Evolutionary conservation across 2,329 filamentous ascomycete genomes (phyloP).

Genomic region (Scedosporium aurantiacum): DNA sequence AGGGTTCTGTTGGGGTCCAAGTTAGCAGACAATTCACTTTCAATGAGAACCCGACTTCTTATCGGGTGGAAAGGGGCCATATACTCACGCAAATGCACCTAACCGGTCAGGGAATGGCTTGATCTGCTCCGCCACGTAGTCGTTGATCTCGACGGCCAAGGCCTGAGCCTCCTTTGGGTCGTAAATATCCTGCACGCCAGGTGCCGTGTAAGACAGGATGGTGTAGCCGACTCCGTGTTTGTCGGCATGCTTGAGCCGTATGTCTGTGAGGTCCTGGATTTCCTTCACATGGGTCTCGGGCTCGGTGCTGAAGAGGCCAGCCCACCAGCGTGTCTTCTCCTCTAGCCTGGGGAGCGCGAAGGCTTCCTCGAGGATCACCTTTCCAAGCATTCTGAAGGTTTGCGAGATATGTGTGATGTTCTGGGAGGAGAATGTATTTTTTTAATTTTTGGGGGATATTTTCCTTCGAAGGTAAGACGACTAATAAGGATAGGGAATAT

Average conservation of each 20-base stretch:
- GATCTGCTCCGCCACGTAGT: slow-evolving; percentile 27
- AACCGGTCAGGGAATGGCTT: slow-evolving; percentile 27
- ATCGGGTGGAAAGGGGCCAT: no score
- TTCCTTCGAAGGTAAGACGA: no score
- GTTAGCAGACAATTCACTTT: no score
- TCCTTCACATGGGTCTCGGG: slow-evolving; percentile 46
- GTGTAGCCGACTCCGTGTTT: slow-evolving; percentile 36
- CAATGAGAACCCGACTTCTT: no score
- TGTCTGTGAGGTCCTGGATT: slow-evolving; percentile 31
- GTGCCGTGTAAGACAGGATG: slow-evolving; percentile 36
- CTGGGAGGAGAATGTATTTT: no score
- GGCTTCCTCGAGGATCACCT: slow-evolving; percentile 51
- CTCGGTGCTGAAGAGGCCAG: slow-evolving; percentile 46
- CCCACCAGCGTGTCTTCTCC: slow-evolving; percentile 51
- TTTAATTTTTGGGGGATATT: no score
- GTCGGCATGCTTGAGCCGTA: slow-evolving; percentile 31
- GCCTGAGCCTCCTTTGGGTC: slow-evolving; percentile 28
- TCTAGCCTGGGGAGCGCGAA: slow-evolving; percentile 48
- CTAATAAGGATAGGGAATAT: no score
- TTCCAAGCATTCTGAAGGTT: slow-evolving; percentile 38
- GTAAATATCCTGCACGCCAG: slow-evolving; percentile 34
- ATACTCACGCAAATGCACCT: slow-evolving; percentile 29
- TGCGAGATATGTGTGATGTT: no score
- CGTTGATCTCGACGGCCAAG: slow-evolving; percentile 30
- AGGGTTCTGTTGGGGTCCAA: slow-evolving; percentile 20